Conservation (phyloP, 768 basidiomycete genomes). For the Rossbeevera mucosa region DNA sequence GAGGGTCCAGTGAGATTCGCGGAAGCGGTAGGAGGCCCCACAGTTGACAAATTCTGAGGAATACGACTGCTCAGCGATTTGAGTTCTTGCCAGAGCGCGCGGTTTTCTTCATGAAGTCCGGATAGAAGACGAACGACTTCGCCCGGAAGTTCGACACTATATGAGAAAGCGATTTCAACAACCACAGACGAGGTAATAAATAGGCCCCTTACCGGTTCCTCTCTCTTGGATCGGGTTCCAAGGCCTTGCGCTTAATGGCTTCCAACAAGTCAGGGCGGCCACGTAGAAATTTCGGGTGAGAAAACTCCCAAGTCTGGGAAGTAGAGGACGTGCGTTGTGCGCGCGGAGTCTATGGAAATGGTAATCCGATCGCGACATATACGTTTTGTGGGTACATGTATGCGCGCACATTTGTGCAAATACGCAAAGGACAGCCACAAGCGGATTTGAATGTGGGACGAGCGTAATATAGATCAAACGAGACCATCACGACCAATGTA, state of each 20-base stretch:
- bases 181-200: not conserved
- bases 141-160: conserved; percentile 72
- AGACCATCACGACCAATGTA: conserved; percentile 10
- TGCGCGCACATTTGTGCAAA: conserved; percentile 1
- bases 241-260: conserved; percentile 81
- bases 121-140: conserved; percentile 55
- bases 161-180: conserved; percentile 27
- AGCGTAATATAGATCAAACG: conserved; percentile 1
- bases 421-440: conserved; percentile 1
- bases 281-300: conserved; percentile 80
- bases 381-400: conserved; percentile 1
- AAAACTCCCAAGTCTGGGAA: conserved; percentile 86
- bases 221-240: conserved; percentile 69
- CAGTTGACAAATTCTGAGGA: conserved; percentile 12
- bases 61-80: conserved; percentile 18
- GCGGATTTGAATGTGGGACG: not conserved
- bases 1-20: conserved; percentile 7
- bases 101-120: conserved; percentile 70
- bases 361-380: not conserved
- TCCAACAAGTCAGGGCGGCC: conserved; percentile 77
- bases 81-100: conserved; percentile 46
- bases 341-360: conserved; percentile 58
- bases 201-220: conserved; percentile 22
- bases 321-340: conserved; percentile 77
- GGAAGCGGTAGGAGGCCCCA: not conserved